Evolutionary conservation across 2,329 filamentous ascomycete genomes (phyloP).

Genomic region (Diaporthe longicolla): DNA sequence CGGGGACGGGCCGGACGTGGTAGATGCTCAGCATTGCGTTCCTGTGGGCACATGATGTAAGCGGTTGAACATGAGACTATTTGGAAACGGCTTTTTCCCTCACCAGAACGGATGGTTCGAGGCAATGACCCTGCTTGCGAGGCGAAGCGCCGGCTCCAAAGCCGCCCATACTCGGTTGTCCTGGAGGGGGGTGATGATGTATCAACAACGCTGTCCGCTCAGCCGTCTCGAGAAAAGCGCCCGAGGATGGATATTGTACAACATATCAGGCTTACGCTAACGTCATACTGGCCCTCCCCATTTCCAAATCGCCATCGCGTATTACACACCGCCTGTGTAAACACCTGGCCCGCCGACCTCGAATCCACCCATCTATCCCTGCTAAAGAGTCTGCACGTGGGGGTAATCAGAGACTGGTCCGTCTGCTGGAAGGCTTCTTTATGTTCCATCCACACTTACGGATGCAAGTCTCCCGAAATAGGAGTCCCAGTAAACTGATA

Average conservation of each 20-base stretch:
- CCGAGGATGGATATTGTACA: background rate
- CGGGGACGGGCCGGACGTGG: background rate
- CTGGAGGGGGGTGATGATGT: background rate
- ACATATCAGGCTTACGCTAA: background rate
- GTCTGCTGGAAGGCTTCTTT: too few species aligned
- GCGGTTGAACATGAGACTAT: background rate
- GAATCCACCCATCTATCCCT: background rate
- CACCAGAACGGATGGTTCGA: slow-evolving; percentile 20
- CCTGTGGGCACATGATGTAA: background rate
- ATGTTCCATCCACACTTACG: background rate
- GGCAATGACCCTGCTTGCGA: background rate
- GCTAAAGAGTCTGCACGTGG: background rate
- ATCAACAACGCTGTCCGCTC: too few species aligned
- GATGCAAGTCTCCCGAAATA: background rate
- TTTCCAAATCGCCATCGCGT: background rate
- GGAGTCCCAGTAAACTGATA: background rate
- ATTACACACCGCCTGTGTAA: background rate
- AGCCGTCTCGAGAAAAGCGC: too few species aligned
- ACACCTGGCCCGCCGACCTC: too few species aligned
- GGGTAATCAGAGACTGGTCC: background rate
- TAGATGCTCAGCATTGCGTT: background rate
- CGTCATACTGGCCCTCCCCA: background rate
- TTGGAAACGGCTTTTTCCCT: background rate
- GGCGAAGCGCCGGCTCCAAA: background rate
- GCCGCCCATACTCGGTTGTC: background rate